Percentiles rank a stretch among this genome's conserved stretches.
Evolutionary conservation across 2,329 filamentous ascomycete genomes (phyloP).

Genomic region (Emmonsiellopsis sp.): DNA sequence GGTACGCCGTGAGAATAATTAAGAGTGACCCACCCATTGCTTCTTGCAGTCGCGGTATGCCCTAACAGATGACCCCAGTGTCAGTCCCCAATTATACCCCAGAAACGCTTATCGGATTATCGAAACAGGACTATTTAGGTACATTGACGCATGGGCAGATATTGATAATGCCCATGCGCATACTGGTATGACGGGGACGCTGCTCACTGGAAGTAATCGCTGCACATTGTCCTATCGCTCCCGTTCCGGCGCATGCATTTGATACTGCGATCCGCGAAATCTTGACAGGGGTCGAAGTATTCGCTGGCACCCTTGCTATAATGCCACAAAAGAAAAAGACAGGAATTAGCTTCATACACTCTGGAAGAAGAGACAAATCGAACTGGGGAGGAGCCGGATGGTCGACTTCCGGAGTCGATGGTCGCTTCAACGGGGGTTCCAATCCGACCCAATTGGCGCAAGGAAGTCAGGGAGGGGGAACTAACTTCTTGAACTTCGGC

Average conservation of each 20-base stretch:
- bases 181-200: background rate
- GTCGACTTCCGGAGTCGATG: background rate
- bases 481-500: slow-evolving; percentile 56
- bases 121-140: background rate
- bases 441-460: background rate
- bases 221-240: slow-evolving; percentile 80
- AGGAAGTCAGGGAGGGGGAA: slow-evolving; percentile 3
- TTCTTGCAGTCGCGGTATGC: slow-evolving; percentile 94
- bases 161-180: background rate
- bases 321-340: background rate
- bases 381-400: background rate
- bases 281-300: slow-evolving; percentile 92
- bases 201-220: slow-evolving; percentile 88
- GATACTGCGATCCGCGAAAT: slow-evolving; percentile 76
- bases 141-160: background rate
- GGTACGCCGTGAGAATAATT: background rate
- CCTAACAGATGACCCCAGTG: slow-evolving; percentile 38
- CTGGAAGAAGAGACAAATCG: slow-evolving; percentile 6
- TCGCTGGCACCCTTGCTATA: slow-evolving; percentile 76
- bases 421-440: too few species aligned
- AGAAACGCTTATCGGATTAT: background rate
- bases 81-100: background rate
- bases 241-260: slow-evolving; percentile 82
- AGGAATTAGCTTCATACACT: background rate
- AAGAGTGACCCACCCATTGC: slow-evolving; percentile 60